A percentile compares a stretch with the other conserved stretches of the same genome.
These are phyloP conservation scores for Cercospora sojina DNA, from an alignment of 2,329 filamentous ascomycete genomes.

Conservation along the genomic window DNA sequence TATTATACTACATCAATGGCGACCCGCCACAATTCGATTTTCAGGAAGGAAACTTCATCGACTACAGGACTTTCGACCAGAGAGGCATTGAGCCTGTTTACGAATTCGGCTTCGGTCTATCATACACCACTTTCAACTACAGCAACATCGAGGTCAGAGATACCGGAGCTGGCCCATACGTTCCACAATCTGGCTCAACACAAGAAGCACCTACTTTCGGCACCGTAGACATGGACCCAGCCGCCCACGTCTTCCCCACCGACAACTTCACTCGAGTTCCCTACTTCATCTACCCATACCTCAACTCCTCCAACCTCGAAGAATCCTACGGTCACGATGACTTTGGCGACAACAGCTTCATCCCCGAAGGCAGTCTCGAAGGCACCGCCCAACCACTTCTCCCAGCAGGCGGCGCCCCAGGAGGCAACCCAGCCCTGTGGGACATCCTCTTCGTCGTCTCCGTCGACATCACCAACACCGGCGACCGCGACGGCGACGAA, in stretches of 20 bases:
- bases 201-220: conserved; percentile 63
- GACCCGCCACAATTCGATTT: conserved; percentile 71
- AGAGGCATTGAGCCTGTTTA: conserved; percentile 61
- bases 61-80: conserved; percentile 74
- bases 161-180: conserved; percentile 52
- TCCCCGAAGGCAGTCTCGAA: conserved; percentile 54
- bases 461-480: conserved; percentile 63
- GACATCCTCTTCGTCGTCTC: conserved; percentile 58
- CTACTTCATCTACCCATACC: conserved; percentile 69
- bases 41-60: conserved; percentile 75
- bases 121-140: conserved; percentile 77
- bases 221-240: conserved; percentile 60
- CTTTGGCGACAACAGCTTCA: conserved; percentile 64
- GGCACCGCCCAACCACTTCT: conserved; percentile 49
- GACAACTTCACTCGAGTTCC: conserved; percentile 52
- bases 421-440: conserved; percentile 57
- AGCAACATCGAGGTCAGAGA: conserved; percentile 61
- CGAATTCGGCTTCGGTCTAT: conserved; percentile 56
- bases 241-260: conserved; percentile 67
- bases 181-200: conserved; percentile 61
- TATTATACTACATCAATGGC: conserved; percentile 65
- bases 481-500: conserved; percentile 52
- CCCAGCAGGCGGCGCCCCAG: conserved; percentile 67
- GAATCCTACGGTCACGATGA: conserved; percentile 58
- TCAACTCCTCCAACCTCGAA: conserved; percentile 61